Evolutionary conservation across 2,329 filamentous ascomycete species (phyloP), one percentile per base, ranked within the genome.

Genomic region (Trichoderma gracile): DNA sequence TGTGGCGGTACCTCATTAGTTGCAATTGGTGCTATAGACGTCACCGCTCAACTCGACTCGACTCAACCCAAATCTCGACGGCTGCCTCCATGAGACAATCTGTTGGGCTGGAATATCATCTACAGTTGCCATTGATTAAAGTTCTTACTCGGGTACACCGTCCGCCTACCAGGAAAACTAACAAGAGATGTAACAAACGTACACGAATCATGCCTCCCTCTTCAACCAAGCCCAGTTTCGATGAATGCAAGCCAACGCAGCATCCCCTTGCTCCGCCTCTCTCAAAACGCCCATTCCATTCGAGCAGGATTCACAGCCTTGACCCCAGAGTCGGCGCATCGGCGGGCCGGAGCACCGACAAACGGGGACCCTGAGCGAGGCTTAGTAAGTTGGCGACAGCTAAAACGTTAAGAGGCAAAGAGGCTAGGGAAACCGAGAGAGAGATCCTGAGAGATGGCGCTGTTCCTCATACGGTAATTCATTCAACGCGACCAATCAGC

Each of bases 201-300:
- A 15, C 14, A 17, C 43, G 55, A 47, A 45, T 9, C 47, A 30
- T n/a, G 12, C 19, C 56, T 58, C 42, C 53, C 14, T 10, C 46
- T 54, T 54, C 25, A 46, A 46, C 21, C 59, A 62, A 62, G 15
- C 49, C 55, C 23, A 45, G 12, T 1, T 12, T 30, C 30, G 55
- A 43, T 12, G 33, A 25, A 42, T 15, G 59, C 50, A 23, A 45
- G 33, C 33, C n/a, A 23, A 21, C 38, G 14, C 10, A 10, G 33
- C 33, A 38, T 38, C 33, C 14, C 12, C 33, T 65, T 65, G 56
- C 63, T 61, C 63, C 56, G 63, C 63, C 63, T 45, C 63, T 40
- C 59, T 42, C 9, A 47, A 45, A 46, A 21, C 6, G 52, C 25
- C 52, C 6, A 56, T 50, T 19, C 46, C 30, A 56, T 63, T 56